phyloP scores from a whole-genome alignment of 2,329 filamentous ascomycete species.

The Hymenoscyphus fraxineus region DNA sequence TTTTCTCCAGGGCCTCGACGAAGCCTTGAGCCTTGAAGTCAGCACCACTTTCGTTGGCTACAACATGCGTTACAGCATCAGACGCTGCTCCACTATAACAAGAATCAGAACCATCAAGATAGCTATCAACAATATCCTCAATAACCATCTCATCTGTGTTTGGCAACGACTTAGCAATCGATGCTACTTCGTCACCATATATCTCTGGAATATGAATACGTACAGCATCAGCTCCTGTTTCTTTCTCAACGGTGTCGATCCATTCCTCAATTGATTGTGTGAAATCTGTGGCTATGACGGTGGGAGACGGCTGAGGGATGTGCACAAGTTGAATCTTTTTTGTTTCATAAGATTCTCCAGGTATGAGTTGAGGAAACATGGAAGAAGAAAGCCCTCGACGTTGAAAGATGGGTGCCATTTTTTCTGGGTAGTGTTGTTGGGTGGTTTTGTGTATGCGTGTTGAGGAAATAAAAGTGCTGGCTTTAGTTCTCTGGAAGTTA shows the following conservation, averaged over 20 bases:
- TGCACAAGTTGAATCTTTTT: neutral
- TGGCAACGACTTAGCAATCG: neutral
- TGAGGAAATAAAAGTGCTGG: neutral
- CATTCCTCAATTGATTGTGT: neutral
- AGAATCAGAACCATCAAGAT: neutral
- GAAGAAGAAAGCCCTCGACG: neutral
- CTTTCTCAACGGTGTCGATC: neutral
- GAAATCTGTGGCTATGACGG: neutral
- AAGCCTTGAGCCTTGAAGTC: neutral
- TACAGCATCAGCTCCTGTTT: neutral
- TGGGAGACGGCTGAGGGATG: too few species aligned
- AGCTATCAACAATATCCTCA: neutral
- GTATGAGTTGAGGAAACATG: neutral
- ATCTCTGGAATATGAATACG: neutral
- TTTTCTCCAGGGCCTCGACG: neutral
- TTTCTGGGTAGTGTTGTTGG: neutral
- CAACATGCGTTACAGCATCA: neutral
- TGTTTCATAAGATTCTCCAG: neutral
- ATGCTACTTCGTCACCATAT: neutral
- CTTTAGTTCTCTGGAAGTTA: neutral
- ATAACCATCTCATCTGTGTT: neutral
- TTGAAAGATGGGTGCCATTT: neutral
- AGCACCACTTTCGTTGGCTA: neutral
- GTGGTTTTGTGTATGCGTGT: neutral
- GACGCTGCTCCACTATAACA: neutral